Conservation (phyloP, 2,329 filamentous ascomycete genomes). For the Lithohypha guttulata region DNA sequence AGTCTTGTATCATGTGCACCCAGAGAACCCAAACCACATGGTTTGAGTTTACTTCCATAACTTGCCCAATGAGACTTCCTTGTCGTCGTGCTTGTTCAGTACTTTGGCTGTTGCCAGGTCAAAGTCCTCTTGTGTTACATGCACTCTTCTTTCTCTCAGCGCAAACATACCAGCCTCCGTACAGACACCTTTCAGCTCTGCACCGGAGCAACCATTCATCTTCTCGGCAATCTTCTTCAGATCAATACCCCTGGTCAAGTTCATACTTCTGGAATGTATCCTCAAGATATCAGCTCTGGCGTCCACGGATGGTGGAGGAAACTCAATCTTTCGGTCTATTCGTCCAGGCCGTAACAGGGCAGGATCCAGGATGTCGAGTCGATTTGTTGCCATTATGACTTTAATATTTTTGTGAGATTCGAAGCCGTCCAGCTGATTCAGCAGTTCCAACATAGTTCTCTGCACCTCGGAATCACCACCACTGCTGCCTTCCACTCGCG, state of each 20-base stretch:
- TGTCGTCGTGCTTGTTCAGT: constrained; percentile 98
- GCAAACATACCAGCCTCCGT: constrained; percentile 99
- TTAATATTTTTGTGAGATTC: constrained; percentile 99
- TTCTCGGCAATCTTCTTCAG: constrained; percentile 98
- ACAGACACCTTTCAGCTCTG: constrained; percentile 96
- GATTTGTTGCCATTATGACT: constrained; percentile 99
- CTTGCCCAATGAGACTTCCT: constrained; percentile 84
- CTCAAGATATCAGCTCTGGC: constrained; percentile 93
- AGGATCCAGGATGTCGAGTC: constrained; percentile 92
- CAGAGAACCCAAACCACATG: background rate
- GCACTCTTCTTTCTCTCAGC: constrained; percentile 83
- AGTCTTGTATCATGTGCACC: too few species aligned
- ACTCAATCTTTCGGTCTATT: constrained; percentile 98
- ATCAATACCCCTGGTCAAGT: constrained; percentile 93
- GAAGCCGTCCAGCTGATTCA: constrained; percentile 97
- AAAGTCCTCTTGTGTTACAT: constrained; percentile 98
- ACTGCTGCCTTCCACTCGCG: constrained; percentile 87
- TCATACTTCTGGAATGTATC: constrained; percentile 98
- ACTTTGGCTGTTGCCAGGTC: constrained; percentile 98
- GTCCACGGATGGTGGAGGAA: constrained; percentile 92
- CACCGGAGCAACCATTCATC: constrained; percentile 98
- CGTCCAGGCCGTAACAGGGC: constrained; percentile 89
- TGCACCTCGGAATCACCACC: constrained; percentile 97
- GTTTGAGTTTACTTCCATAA: constrained; percentile 58
- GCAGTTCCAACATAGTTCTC: constrained; percentile 93